Percentiles rank a stretch among this genome's conserved stretches.
These are phyloP conservation scores for Lunasporangiospora selenospora DNA, from an alignment of 192 early-diverging fungal genomes.

Conservation along the genomic window DNA sequence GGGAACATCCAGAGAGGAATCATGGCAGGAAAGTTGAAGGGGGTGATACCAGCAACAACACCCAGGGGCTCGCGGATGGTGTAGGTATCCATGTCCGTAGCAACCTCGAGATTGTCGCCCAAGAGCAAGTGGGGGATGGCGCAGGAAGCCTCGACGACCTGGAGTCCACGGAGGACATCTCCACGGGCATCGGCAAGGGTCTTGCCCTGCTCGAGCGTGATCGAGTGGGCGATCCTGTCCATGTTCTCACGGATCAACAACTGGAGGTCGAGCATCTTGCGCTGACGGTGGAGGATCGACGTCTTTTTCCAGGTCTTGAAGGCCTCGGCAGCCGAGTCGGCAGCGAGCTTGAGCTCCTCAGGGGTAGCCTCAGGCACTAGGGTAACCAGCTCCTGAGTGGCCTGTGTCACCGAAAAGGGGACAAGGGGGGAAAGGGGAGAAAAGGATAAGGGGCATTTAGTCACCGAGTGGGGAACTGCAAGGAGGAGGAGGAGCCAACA, in stretches of 20 bases:
- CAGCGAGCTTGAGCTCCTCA: conserved; percentile 82
- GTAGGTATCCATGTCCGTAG: conserved; percentile 96
- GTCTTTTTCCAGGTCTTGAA: conserved; percentile 90
- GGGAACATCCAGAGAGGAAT: conserved; percentile 97
- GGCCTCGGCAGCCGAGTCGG: conserved; percentile 72
- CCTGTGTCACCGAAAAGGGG: conserved; percentile 57
- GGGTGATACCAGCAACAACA: conserved; percentile 92
- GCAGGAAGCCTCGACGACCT: conserved; percentile 89
- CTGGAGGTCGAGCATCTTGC: conserved; percentile 92
- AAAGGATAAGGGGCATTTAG: neutral
- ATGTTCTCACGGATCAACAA: conserved; percentile 81
- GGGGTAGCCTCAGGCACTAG: conserved; percentile 88
- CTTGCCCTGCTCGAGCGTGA: conserved; percentile 92
- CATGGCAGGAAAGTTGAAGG: conserved; percentile 99
- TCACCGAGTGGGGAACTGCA: too few relatives aligned
- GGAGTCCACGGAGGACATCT: conserved; percentile 90
- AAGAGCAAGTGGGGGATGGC: conserved; percentile 80
- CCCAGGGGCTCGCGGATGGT: conserved; percentile 92
- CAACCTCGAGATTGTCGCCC: conserved; percentile 84
- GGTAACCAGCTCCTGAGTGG: conserved; percentile 89
- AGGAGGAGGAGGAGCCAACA: too few relatives aligned
- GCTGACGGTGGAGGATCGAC: conserved; percentile 83
- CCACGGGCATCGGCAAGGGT: conserved; percentile 91
- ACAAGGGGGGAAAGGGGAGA: neutral
- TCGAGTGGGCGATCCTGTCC: conserved; percentile 81